Conservation (phyloP, 148 eudicot species). For the Camellia sinensis region DNA sequence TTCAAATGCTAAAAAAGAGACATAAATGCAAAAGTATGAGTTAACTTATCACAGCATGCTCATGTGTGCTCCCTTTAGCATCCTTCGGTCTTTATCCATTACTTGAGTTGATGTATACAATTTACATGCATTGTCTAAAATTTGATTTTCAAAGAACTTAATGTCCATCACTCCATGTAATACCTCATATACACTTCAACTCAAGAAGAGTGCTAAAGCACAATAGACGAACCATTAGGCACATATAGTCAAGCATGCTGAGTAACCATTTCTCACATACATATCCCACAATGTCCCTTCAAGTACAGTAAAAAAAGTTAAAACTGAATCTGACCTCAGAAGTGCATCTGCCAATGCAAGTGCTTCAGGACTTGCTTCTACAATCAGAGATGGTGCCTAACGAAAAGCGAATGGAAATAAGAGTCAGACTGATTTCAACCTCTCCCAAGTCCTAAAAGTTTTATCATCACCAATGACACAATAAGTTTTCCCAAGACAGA, state of each 20-base stretch:
- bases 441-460: background rate
- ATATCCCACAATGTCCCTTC: background rate
- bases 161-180: background rate
- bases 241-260: slow-evolving; percentile 1
- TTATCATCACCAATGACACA: background rate
- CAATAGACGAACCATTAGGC: background rate
- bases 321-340: slow-evolving; percentile 53
- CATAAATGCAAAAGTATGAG: background rate
- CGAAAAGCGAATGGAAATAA: slow-evolving; percentile 1
- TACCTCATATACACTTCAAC: background rate
- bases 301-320: background rate
- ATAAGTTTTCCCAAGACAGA: slow-evolving; percentile 10
- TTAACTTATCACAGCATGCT: background rate
- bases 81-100: background rate
- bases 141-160: background rate
- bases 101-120: background rate
- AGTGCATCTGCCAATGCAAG: slow-evolving; percentile 72
- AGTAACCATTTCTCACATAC: background rate
- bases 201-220: slow-evolving; percentile 3
- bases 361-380: slow-evolving; percentile 79
- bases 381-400: slow-evolving; percentile 83
- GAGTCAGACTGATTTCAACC: slow-evolving; percentile 7
- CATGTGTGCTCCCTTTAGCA: background rate
- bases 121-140: background rate
- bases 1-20: background rate